phyloP scores from a whole-genome alignment of 345 rosid genomes.

The Carallia brachiata region DNA sequence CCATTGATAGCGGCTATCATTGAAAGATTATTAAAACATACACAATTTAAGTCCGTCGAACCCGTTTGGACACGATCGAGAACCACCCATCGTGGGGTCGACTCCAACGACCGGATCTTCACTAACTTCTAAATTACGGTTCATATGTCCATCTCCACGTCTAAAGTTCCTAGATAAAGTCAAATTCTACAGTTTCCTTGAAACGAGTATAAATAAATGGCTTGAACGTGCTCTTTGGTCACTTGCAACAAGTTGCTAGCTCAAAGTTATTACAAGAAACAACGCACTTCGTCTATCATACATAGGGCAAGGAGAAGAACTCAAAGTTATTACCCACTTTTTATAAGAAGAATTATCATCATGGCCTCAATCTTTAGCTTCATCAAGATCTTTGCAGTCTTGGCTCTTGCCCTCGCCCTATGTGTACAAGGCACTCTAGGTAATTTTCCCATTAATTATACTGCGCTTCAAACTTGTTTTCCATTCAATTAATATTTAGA shows the following conservation, averaged over 20 bases:
- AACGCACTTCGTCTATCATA: no score
- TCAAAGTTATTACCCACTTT: background rate
- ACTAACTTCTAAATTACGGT: background rate
- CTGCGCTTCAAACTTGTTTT: background rate
- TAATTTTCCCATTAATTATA: background rate
- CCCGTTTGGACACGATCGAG: background rate
- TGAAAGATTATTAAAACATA: background rate
- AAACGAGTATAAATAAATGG: slow-evolving; percentile 14
- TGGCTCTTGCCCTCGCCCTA: slow-evolving; percentile 33
- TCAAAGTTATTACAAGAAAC: no score
- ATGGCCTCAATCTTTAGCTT: slow-evolving; percentile 38
- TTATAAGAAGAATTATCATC: background rate
- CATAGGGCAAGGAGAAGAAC: no score
- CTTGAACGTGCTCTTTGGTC: background rate
- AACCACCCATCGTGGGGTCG: background rate
- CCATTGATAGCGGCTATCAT: slow-evolving; percentile 25
- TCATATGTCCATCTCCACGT: background rate
- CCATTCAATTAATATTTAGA: no score
- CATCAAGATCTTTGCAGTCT: slow-evolving; percentile 21
- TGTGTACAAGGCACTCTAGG: slow-evolving; percentile 33
- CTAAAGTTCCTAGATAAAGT: background rate
- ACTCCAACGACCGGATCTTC: background rate
- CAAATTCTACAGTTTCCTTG: background rate
- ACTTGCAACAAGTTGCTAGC: slow-evolving; percentile 4
- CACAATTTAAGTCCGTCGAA: no score